Percentiles rank a stretch among this genome's conserved stretches.
Conservation (phyloP, 441 rosid species). For the Erodium texanum region DNA sequence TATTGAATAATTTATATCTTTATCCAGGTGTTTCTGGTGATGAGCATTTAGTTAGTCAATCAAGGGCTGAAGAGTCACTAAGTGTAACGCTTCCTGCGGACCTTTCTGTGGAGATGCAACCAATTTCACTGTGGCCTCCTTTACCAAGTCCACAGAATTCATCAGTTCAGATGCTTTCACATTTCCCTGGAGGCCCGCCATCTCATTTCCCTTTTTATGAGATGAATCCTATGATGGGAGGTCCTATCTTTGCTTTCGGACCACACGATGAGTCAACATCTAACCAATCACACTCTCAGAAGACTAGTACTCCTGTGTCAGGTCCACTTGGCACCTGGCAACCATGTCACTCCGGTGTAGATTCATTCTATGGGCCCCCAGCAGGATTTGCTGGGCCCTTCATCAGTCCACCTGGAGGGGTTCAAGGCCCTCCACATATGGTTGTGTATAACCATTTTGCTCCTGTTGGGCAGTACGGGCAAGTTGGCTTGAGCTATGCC, state of each 20-base stretch:
- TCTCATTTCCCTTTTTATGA: conserved; percentile 86
- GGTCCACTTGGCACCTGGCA: conserved; percentile 74
- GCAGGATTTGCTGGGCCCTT: conserved; percentile 84
- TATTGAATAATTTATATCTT: conserved; percentile 6
- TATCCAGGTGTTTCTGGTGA: conserved; percentile 44
- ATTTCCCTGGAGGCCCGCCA: conserved; percentile 71
- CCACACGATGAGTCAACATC: conserved; percentile 68
- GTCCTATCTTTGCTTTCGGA: conserved; percentile 81
- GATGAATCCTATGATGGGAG: conserved; percentile 84
- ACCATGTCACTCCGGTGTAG: conserved; percentile 73
- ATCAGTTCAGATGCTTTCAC: conserved; percentile 74
- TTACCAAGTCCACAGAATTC: conserved; percentile 66
- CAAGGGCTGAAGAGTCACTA: conserved; percentile 76
- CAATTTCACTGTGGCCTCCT: conserved; percentile 75
- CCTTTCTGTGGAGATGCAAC: conserved; percentile 83
- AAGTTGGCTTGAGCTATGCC: conserved; percentile 93
- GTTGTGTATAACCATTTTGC: conserved; percentile 96
- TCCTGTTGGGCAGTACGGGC: conserved; percentile 94
- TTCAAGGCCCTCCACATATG: conserved; percentile 94
- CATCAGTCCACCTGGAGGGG: conserved; percentile 75
- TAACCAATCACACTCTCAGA: conserved; percentile 64
- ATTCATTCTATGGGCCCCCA: conserved; percentile 86
- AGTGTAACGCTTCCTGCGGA: conserved; percentile 92
- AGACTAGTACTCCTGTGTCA: conserved; percentile 45
- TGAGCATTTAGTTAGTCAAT: conserved; percentile 44